Evolutionary conservation across 305 asterid species (phyloP).

Genomic region (Solanum aculeatissimum): DNA sequence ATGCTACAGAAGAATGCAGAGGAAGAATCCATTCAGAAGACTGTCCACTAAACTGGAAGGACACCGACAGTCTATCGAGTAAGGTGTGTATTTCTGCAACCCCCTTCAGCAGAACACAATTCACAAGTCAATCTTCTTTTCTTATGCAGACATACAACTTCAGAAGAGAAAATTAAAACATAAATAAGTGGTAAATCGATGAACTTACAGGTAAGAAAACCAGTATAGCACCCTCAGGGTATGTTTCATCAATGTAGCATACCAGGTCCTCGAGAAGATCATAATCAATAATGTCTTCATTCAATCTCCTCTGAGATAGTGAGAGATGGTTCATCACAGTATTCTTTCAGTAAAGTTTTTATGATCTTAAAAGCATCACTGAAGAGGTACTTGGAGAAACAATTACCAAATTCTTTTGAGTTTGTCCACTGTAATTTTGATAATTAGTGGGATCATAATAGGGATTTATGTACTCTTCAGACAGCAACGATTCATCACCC

Average conservation of each 20-base stretch:
- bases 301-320: conserved; percentile 59
- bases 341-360: neutral
- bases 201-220: conserved; percentile 78
- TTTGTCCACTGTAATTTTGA: conserved; percentile 55
- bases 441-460: conserved; percentile 50
- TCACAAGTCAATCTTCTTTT: neutral
- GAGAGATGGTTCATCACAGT: conserved; percentile 10
- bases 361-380: neutral
- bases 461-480: conserved; percentile 67
- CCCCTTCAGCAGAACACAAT: conserved; percentile 44
- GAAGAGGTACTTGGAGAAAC: neutral
- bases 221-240: conserved; percentile 73
- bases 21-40: conserved; percentile 96
- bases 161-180: neutral
- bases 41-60: conserved; percentile 66
- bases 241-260: conserved; percentile 71
- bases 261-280: conserved; percentile 93
- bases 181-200: neutral
- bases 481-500: conserved; percentile 89
- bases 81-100: conserved; percentile 80
- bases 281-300: conserved; percentile 86
- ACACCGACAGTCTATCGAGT: conserved; percentile 63
- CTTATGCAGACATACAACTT: neutral
- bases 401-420: conserved; percentile 72
- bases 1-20: conserved; percentile 85